Evolutionary conservation across 2,329 filamentous ascomycete genomes (phyloP).

Genomic region (Penicillium sp.): DNA sequence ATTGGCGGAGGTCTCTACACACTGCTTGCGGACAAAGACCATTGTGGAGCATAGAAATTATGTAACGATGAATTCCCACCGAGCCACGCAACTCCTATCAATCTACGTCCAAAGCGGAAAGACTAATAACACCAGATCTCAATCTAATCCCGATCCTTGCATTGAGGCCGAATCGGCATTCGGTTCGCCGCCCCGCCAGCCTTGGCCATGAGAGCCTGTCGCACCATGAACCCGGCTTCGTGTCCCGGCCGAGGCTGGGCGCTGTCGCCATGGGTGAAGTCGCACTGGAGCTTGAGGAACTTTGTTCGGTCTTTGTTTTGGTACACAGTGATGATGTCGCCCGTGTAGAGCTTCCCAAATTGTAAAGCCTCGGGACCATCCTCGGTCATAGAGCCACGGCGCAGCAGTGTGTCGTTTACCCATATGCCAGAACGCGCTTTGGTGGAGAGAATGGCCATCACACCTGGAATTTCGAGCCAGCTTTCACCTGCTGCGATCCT

Average conservation of each 20-base stretch:
- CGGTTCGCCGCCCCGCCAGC: constrained; percentile 26
- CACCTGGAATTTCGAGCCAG: constrained; percentile 53
- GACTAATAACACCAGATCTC: not conserved
- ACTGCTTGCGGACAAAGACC: constrained; percentile 21
- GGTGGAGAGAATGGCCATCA: constrained; percentile 72
- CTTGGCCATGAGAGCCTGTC: constrained; percentile 37
- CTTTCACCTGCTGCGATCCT: constrained; percentile 56
- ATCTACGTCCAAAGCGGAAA: constrained; percentile 18
- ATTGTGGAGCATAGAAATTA: not conserved
- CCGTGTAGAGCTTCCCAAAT: constrained; percentile 69
- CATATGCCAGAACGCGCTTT: constrained; percentile 73
- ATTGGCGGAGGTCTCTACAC: not conserved
- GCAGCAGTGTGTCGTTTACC: constrained; percentile 70
- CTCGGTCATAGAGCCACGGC: constrained; percentile 54
- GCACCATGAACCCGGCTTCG: constrained; percentile 42
- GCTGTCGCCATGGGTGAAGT: constrained; percentile 49
- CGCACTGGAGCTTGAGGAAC: constrained; percentile 45
- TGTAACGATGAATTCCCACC: constrained; percentile 7
- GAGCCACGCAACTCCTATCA: constrained; percentile 13
- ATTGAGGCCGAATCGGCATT: constrained; percentile 16
- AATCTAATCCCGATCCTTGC: constrained; percentile 13
- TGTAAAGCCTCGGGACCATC: constrained; percentile 51
- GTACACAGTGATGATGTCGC: constrained; percentile 75
- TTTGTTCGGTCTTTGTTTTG: constrained; percentile 40
- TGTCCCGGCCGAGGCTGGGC: constrained; percentile 39